These are phyloP conservation scores for Perkinsus marinus DNA, from an alignment of 169 alveolate genomes.

Conservation along the genomic window DNA sequence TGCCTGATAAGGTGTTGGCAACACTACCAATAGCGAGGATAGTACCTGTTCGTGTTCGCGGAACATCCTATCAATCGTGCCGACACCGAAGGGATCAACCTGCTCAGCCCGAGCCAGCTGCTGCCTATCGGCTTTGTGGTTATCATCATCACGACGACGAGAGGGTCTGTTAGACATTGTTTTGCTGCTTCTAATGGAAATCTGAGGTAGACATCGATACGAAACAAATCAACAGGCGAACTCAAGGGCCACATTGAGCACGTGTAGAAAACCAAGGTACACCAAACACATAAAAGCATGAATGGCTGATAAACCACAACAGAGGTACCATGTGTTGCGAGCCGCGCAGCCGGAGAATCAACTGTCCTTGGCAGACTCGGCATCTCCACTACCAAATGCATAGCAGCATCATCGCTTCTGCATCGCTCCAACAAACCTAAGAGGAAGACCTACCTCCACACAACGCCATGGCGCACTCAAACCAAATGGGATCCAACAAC, in stretches of 20 bases:
- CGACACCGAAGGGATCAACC: background rate
- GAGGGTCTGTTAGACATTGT: background rate
- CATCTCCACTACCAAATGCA: background rate
- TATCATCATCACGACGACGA: background rate
- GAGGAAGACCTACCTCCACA: background rate
- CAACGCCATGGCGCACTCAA: background rate
- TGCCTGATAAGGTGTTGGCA: background rate
- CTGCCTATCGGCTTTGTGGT: background rate
- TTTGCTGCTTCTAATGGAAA: background rate
- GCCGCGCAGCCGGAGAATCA: no score
- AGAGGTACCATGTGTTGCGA: no score
- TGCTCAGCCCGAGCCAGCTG: background rate
- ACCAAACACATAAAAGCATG: no score
- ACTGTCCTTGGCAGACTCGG: no score
- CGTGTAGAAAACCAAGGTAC: no score
- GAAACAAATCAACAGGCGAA: no score
- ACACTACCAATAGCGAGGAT: background rate
- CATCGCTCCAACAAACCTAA: background rate
- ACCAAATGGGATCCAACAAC: background rate
- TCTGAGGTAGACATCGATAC: background rate
- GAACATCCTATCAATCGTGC: background rate
- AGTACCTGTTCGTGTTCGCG: background rate
- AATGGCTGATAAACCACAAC: no score
- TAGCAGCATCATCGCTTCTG: no score
- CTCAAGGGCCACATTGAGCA: background rate